Evolutionary conservation across 2,329 filamentous ascomycete genomes (phyloP).

Genomic region (Onygenales sp.): DNA sequence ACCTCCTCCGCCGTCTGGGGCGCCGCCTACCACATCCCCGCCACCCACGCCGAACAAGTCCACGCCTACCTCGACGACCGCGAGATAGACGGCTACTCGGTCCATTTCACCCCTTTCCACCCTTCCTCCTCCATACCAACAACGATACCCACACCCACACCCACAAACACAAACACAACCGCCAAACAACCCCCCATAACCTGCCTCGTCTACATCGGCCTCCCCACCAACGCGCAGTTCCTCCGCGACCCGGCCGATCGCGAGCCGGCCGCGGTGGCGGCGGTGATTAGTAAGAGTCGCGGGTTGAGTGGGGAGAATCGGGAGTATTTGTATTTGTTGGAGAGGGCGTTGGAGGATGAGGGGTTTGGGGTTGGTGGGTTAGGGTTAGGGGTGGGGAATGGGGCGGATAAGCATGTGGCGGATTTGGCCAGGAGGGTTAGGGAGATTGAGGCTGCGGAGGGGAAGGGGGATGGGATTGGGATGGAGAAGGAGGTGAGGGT

Average conservation of each 20-base stretch:
- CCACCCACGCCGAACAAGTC: conserved; percentile 66
- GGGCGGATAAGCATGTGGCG: conserved; percentile 72
- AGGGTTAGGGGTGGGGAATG: conserved; percentile 62
- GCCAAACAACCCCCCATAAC: conserved; percentile 28
- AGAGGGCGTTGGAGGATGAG: conserved; percentile 62
- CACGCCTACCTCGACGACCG: conserved; percentile 87
- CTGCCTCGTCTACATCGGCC: conserved; percentile 84
- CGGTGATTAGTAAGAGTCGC: conserved; percentile 65
- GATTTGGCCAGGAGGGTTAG: conserved; percentile 69
- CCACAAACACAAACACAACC: conserved; percentile 33
- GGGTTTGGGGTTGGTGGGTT: conserved; percentile 66
- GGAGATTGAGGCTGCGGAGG: conserved; percentile 42
- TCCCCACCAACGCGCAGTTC: conserved; percentile 89
- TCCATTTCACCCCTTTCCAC: conserved; percentile 81
- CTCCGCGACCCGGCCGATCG: conserved; percentile 48
- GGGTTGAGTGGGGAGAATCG: conserved; percentile 84
- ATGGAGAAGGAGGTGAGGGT: conserved; percentile 24
- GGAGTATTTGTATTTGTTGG: conserved; percentile 78
- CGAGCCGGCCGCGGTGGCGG: conserved; percentile 65
- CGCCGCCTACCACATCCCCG: conserved; percentile 75
- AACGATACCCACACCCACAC: conserved; percentile 17
- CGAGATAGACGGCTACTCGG: conserved; percentile 94
- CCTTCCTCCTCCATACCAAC: conserved; percentile 40
- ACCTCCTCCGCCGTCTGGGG: conserved; percentile 61
- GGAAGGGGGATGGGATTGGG: conserved; percentile 15